phyloP scores from a whole-genome alignment of 441 rosid species.

The Erodium texanum region DNA sequence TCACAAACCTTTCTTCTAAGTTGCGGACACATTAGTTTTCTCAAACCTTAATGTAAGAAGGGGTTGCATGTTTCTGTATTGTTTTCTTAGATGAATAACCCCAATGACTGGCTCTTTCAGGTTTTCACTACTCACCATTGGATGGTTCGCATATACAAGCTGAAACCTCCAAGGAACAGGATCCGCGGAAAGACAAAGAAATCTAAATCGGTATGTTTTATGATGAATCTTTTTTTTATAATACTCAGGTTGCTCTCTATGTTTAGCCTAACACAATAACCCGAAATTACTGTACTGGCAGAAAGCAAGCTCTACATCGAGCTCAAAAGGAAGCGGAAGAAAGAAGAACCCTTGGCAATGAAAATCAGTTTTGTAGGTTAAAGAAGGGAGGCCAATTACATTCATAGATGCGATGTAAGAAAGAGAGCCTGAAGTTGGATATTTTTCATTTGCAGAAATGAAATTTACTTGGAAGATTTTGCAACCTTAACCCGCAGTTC shows the following conservation, averaged over 20 bases:
- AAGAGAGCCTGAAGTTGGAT: background rate
- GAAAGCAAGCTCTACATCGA: slow-evolving; percentile 49
- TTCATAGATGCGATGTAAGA: background rate
- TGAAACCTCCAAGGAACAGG: slow-evolving; percentile 79
- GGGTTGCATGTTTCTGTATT: background rate
- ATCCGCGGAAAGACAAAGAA: slow-evolving; percentile 72
- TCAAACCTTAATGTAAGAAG: background rate
- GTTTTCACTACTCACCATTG: slow-evolving; percentile 98
- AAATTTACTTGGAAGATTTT: background rate
- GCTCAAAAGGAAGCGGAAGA: slow-evolving; percentile 37
- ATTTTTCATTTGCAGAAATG: background rate
- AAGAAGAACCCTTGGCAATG: slow-evolving; percentile 89
- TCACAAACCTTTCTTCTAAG: background rate
- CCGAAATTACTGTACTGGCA: slow-evolving; percentile 23
- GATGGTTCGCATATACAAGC: slow-evolving; percentile 97
- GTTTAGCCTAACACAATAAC: background rate
- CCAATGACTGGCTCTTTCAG: slow-evolving; percentile 22
- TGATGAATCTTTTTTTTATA: background rate
- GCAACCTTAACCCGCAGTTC: background rate
- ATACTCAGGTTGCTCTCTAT: background rate
- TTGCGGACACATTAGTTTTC: too few relatives aligned
- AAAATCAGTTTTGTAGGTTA: slow-evolving; percentile 17
- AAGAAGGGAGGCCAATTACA: too few relatives aligned
- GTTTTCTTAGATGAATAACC: background rate
- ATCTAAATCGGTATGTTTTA: slow-evolving; percentile 47